Conservation (phyloP, 2,329 filamentous ascomycete genomes). For the Calycina marina region DNA sequence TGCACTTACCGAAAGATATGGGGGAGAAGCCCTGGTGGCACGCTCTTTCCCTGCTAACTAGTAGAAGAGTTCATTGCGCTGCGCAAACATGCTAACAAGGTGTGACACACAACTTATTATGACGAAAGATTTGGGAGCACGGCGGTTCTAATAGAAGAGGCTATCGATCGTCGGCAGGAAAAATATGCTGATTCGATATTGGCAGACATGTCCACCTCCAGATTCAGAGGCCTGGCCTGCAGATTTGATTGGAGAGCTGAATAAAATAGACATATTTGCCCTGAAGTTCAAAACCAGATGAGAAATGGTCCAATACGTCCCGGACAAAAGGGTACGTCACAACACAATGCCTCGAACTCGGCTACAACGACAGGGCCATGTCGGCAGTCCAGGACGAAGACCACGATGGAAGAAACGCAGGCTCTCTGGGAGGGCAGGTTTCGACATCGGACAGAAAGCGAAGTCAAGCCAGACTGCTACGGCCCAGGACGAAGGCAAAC, state of each 20-base stretch:
- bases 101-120: neutral
- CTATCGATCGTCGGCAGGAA: neutral
- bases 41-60: conserved; percentile 1
- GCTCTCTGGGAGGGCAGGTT: neutral
- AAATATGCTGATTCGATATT: conserved; percentile 1
- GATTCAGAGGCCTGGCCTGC: conserved; percentile 1
- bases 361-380: neutral
- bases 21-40: conserved; percentile 1
- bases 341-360: neutral
- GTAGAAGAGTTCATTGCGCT: neutral
- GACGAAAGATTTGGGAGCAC: neutral
- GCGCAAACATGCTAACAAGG: neutral
- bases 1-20: conserved; percentile 1
- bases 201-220: neutral
- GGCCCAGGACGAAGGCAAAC: conserved; percentile 2
- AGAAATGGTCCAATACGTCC: neutral
- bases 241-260: conserved; percentile 1
- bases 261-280: neutral
- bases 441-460: neutral
- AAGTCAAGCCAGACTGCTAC: neutral
- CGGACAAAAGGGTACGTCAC: neutral
- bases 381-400: neutral
- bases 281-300: neutral
- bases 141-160: conserved; percentile 1
- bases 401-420: neutral